A percentile compares a stretch with the other conserved stretches of the same genome.
Conservation (phyloP, 345 rosid species). For the Acer campestre region DNA sequence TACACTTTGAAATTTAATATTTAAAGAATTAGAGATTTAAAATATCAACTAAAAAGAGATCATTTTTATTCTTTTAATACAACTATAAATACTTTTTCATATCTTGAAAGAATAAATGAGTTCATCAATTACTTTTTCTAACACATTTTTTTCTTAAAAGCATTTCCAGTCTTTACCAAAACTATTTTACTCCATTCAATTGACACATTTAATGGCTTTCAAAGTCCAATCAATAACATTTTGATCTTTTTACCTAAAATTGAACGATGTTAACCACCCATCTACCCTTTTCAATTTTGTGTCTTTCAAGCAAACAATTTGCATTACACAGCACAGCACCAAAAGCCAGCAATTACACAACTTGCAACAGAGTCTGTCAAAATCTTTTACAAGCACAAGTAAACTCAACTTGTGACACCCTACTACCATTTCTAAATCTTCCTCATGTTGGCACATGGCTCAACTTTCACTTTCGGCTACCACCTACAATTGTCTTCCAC, state of each 20-base stretch:
- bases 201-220: background rate
- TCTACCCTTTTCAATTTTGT: background rate
- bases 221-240: background rate
- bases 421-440: background rate
- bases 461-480: too few relatives aligned
- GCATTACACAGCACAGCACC: background rate
- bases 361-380: background rate
- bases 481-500: too few relatives aligned
- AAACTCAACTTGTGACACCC: background rate
- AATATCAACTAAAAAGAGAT: too few relatives aligned
- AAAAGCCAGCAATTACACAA: background rate
- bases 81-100: too few relatives aligned
- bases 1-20: too few relatives aligned
- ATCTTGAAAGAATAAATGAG: too few relatives aligned
- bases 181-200: too few relatives aligned
- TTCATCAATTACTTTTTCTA: too few relatives aligned
- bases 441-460: too few relatives aligned
- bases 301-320: background rate
- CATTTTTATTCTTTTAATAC: too few relatives aligned
- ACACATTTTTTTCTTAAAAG: too few relatives aligned
- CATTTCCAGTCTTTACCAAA: too few relatives aligned
- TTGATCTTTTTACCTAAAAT: background rate
- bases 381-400: background rate
- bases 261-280: background rate
- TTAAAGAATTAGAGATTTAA: background rate